Evolutionary conservation across 2,329 filamentous ascomycete species (phyloP).

Genomic region (Colletotrichum shisoi): DNA sequence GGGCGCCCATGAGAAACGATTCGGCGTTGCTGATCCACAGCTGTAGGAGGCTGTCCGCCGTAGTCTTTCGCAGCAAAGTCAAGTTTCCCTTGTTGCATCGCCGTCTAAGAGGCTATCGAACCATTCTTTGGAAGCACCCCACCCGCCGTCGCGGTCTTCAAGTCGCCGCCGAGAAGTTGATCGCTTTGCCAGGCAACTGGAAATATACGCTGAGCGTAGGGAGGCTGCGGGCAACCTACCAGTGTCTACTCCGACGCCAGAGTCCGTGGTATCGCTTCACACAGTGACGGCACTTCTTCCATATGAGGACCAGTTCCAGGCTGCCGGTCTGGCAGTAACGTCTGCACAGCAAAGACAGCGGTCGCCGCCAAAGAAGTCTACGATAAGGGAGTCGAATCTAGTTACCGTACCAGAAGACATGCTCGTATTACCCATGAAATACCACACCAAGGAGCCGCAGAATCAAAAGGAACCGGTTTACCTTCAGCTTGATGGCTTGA

Average conservation of each 20-base stretch:
- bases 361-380: slow-evolving; percentile 29
- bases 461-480: not conserved
- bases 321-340: slow-evolving; percentile 65
- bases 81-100: slow-evolving; percentile 35
- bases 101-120: slow-evolving; percentile 19
- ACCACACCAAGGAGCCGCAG: slow-evolving; percentile 1
- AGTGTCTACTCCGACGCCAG: slow-evolving; percentile 52
- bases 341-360: slow-evolving; percentile 55
- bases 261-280: slow-evolving; percentile 55
- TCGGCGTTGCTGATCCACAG: slow-evolving; percentile 37
- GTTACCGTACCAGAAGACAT: not conserved
- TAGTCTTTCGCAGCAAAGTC: slow-evolving; percentile 40
- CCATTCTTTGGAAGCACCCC: slow-evolving; percentile 9
- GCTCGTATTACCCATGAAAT: slow-evolving; percentile 22
- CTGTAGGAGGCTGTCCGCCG: slow-evolving; percentile 39
- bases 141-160: slow-evolving; percentile 51
- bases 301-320: slow-evolving; percentile 61
- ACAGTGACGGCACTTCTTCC: slow-evolving; percentile 64
- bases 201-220: slow-evolving; percentile 45
- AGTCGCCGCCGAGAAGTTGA: slow-evolving; percentile 55
- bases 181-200: slow-evolving; percentile 41
- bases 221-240: slow-evolving; percentile 51
- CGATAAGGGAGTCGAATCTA: not conserved
- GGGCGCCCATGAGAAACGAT: slow-evolving; percentile 25
- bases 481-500: slow-evolving; percentile 37